Base-by-base conservation (phyloP, 208 protist species). In the Trypanosoma avium region DNA sequence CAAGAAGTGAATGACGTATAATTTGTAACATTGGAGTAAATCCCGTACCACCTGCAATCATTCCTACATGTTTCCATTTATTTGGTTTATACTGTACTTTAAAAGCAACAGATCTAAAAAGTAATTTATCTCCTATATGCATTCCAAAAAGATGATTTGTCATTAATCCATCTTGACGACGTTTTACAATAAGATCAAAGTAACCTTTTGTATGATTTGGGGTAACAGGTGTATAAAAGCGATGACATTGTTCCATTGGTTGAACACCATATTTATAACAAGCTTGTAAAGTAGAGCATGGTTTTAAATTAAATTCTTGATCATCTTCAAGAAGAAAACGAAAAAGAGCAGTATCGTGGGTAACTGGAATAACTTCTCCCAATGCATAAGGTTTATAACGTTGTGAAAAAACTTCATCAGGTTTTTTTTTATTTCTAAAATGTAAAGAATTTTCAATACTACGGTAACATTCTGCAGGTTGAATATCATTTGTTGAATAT, bases 11-110 rank as follows among this genome's bases (percentile, higher is more conserved):
- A 64, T 94, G 88, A 1, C 81, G 77, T 52, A 97, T 90, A 36
- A 97, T 87, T 66, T 98, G 95, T 30, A 97, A 61, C 83, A 97
- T 97, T 1, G 95, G 95, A 0, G 95, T 98, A 79, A 97, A 97
- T 22, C 95, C 95, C 3, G 95, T 96, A 58, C 94, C 94, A 36
- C 94, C 94, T 19, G 86, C 89, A 36, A 97, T 91, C 90, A 97
- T 96, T 30, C 90, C 92, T 12, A 97, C 80, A 58, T 96, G 82
- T 33, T 85, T 84, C 78, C 88, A 95, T 6, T 77, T 77, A 52
- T 91, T 94, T 13, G 85, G 82, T 46, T 62, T 65, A 73, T 97
- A 97, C 70, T 92, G 83, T 22, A 94, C 77, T 55, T 94, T 93
- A 70, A 92, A 92, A 32, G 77, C 75, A 10, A 92, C 81, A 49